Percentiles rank a stretch among this genome's conserved stretches.
These are phyloP conservation scores for Microascus cirrosus DNA, from an alignment of 2,329 filamentous ascomycete species.

Conservation along the genomic window DNA sequence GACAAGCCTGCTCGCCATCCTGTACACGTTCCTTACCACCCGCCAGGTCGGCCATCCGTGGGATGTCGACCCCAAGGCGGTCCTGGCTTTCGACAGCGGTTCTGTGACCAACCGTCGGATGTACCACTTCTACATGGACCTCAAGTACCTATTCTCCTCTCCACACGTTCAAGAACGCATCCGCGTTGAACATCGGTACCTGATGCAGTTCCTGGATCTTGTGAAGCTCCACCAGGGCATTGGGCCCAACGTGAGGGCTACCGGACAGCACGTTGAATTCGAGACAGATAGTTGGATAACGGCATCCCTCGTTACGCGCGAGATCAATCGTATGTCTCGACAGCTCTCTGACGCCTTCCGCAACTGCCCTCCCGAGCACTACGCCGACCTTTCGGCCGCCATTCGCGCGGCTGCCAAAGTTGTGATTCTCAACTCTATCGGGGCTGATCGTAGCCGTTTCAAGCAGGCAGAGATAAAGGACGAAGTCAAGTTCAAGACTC, in stretches of 20 bases:
- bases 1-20: conserved; percentile 86
- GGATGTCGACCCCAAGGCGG: conserved; percentile 76
- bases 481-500: conserved; percentile 68
- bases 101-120: conserved; percentile 91
- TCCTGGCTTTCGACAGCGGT: conserved; percentile 84
- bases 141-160: conserved; percentile 83
- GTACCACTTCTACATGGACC: conserved; percentile 94
- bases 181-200: conserved; percentile 72
- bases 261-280: conserved; percentile 95
- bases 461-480: conserved; percentile 80
- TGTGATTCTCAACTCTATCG: conserved; percentile 81
- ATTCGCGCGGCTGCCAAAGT: conserved; percentile 68
- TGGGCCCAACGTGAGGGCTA: conserved; percentile 80
- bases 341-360: conserved; percentile 83
- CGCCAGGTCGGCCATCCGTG: conserved; percentile 90
- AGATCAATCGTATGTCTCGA: conserved; percentile 86
- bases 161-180: conserved; percentile 80
- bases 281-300: conserved; percentile 98
- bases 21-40: conserved; percentile 95
- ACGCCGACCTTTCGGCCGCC: conserved; percentile 54
- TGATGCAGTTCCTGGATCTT: conserved; percentile 88
- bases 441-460: conserved; percentile 79
- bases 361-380: conserved; percentile 52
- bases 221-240: conserved; percentile 96
- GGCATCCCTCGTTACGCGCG: conserved; percentile 83